Conservation (phyloP, 192 early-diverging fungal genomes). For the Dissophora globulifera region DNA sequence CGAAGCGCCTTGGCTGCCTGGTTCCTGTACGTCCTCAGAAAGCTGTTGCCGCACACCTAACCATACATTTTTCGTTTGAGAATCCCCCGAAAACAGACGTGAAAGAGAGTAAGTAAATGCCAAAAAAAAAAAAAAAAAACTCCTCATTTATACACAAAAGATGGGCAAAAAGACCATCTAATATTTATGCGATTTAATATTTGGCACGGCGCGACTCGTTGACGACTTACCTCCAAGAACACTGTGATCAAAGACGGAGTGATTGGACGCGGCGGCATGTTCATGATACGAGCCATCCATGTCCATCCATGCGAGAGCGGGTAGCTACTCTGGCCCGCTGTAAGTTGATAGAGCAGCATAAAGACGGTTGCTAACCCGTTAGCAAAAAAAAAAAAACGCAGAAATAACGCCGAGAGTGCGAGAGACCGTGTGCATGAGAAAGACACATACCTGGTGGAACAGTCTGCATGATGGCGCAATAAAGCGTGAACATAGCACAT, state of each 20-base stretch:
- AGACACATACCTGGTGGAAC: slow-evolving; percentile 46
- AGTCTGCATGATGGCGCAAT: slow-evolving; percentile 74
- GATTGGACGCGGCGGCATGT: slow-evolving; percentile 73
- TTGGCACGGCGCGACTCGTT: not conserved
- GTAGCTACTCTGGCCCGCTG: slow-evolving; percentile 57
- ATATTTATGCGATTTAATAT: too few species aligned
- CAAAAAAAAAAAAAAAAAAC: too few species aligned
- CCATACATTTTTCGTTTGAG: not conserved
- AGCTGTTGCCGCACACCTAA: slow-evolving; percentile 37
- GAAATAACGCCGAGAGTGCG: not conserved
- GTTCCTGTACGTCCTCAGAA: slow-evolving; percentile 17
- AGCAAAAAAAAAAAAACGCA: too few species aligned
- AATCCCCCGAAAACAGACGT: too few species aligned
- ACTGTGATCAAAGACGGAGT: slow-evolving; percentile 68
- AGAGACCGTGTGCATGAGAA: not conserved
- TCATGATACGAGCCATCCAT: slow-evolving; percentile 77
- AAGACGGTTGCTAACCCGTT: too few species aligned
- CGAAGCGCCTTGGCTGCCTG: slow-evolving; percentile 32
- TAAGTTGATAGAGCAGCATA: too few species aligned
- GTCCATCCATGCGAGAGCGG: slow-evolving; percentile 72
- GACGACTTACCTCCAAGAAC: slow-evolving; percentile 72
- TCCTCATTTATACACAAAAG: too few species aligned
- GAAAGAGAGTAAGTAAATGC: too few species aligned
- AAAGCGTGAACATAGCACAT: slow-evolving; percentile 73
- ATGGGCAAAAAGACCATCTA: too few species aligned